Evolutionary conservation across 768 basidiomycete genomes (phyloP).

Genomic region (Mrakia gelida): DNA sequence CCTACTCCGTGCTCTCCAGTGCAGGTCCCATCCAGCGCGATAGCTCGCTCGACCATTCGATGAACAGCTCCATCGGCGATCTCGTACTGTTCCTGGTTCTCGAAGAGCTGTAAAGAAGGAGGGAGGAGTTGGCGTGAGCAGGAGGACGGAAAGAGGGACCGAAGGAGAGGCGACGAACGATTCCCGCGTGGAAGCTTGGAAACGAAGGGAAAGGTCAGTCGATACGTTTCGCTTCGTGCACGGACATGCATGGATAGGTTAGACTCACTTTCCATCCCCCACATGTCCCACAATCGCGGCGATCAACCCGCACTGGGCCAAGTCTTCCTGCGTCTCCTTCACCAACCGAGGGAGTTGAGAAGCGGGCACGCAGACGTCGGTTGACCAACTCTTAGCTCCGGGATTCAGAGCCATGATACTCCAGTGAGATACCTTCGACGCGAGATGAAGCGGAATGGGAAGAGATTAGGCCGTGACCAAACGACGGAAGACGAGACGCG

Average conservation of each 20-base stretch:
- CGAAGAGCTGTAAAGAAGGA: slow-evolving; percentile 7
- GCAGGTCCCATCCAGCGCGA: slow-evolving; percentile 49
- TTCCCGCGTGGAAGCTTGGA: slow-evolving; percentile 11
- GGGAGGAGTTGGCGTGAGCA: background rate
- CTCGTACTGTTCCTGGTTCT: slow-evolving; percentile 28
- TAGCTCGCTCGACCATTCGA: slow-evolving; percentile 47
- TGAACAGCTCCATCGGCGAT: slow-evolving; percentile 43
- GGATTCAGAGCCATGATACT: slow-evolving; percentile 23
- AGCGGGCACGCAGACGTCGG: slow-evolving; percentile 46
- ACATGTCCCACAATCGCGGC: slow-evolving; percentile 47
- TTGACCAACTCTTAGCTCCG: slow-evolving; percentile 19
- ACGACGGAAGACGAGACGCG: too few relatives aligned
- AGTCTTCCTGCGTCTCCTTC: slow-evolving; percentile 72
- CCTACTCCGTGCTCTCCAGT: slow-evolving; percentile 61
- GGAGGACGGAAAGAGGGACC: too few relatives aligned
- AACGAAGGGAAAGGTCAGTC: too few relatives aligned
- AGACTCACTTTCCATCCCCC: slow-evolving; percentile 26
- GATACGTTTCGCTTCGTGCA: too few relatives aligned
- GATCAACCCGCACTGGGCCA: slow-evolving; percentile 57
- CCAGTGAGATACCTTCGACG: slow-evolving; percentile 30
- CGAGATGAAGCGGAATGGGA: background rate
- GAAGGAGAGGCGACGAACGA: background rate
- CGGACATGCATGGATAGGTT: fast-evolving
- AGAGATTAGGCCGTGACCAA: too few relatives aligned
- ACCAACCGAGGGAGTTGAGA: slow-evolving; percentile 46